A percentile compares a stretch with the other conserved stretches of the same genome.
Evolutionary conservation across 148 eudicot genomes (phyloP).

Genomic region (Simmondsia chinensis): DNA sequence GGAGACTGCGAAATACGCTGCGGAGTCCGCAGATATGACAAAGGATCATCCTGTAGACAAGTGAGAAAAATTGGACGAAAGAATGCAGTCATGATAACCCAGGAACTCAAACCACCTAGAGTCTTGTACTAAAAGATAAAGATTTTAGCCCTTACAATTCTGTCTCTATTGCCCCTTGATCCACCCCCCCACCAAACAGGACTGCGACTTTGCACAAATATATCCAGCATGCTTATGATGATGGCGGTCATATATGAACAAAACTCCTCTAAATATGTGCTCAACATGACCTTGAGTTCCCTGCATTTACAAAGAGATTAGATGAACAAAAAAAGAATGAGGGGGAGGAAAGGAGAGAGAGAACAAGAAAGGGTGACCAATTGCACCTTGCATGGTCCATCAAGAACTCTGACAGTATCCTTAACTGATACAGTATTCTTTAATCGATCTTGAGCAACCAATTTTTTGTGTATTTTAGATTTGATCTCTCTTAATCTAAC

Average conservation of each 20-base stretch:
- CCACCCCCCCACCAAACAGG: conserved; percentile 87
- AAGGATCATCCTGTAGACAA: conserved; percentile 37
- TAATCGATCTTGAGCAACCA: conserved; percentile 58
- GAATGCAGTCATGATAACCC: not conserved
- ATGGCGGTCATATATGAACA: conserved; percentile 84
- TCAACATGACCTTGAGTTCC: conserved; percentile 98
- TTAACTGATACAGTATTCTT: conserved; percentile 69
- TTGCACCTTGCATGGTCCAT: conserved; percentile 79
- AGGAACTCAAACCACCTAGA: too few relatives aligned
- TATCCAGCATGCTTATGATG: conserved; percentile 99
- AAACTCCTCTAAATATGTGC: conserved; percentile 68
- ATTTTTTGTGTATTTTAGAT: conserved; percentile 56
- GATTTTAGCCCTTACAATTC: conserved; percentile 20
- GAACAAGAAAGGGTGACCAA: not conserved
- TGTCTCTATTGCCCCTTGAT: conserved; percentile 61
- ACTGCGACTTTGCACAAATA: conserved; percentile 78
- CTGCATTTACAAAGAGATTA: conserved; percentile 36
- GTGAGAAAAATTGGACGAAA: conserved; percentile 1
- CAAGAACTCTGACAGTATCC: conserved; percentile 71
- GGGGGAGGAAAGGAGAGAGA: too few relatives aligned
- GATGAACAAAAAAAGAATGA: too few relatives aligned
- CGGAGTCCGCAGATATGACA: conserved; percentile 58
- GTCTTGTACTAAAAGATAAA: not conserved
- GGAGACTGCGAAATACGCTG: conserved; percentile 68
- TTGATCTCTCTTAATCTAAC: conserved; percentile 88